Evolutionary conservation across 1,139 yeast genomes (phyloP).

Genomic region (Lodderomyces pseudojiufengensis): DNA sequence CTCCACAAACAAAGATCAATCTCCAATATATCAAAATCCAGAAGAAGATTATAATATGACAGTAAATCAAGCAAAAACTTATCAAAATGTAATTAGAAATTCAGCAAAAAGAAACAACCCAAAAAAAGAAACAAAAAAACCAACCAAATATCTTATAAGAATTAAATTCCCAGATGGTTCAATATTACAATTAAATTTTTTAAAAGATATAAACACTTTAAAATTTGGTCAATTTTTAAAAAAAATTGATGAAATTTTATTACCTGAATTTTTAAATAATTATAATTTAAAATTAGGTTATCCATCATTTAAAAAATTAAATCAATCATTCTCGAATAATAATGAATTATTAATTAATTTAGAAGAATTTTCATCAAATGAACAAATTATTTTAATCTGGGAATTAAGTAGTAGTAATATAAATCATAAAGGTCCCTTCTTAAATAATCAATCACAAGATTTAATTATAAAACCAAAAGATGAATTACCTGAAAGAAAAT

Average conservation of each 20-base stretch:
- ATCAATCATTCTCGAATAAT: conserved; percentile 28
- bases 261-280: conserved; percentile 33
- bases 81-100: conserved; percentile 44
- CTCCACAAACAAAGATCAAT: conserved; percentile 7
- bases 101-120: conserved; percentile 26
- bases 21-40: conserved; percentile 36
- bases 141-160: conserved; percentile 36
- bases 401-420: conserved; percentile 18
- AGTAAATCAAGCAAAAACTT: conserved; percentile 49
- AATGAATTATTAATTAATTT: conserved; percentile 30
- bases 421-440: conserved; percentile 22
- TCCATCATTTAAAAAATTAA: conserved; percentile 44
- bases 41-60: conserved; percentile 50
- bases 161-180: conserved; percentile 53
- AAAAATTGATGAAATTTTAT: conserved; percentile 31
- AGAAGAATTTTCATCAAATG: conserved; percentile 30
- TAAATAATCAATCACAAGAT: conserved; percentile 14
- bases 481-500: conserved; percentile 40
- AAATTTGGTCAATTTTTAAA: conserved; percentile 43
- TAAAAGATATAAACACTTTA: conserved; percentile 24
- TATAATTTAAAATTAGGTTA: conserved; percentile 34
- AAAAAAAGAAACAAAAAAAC: conserved; percentile 16
- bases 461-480: conserved; percentile 19
- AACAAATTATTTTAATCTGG: conserved; percentile 36
- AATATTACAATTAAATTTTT: conserved; percentile 45